Conservation (phyloP, 768 basidiomycete genomes). For the Phylloporus rhodoxanthus region DNA sequence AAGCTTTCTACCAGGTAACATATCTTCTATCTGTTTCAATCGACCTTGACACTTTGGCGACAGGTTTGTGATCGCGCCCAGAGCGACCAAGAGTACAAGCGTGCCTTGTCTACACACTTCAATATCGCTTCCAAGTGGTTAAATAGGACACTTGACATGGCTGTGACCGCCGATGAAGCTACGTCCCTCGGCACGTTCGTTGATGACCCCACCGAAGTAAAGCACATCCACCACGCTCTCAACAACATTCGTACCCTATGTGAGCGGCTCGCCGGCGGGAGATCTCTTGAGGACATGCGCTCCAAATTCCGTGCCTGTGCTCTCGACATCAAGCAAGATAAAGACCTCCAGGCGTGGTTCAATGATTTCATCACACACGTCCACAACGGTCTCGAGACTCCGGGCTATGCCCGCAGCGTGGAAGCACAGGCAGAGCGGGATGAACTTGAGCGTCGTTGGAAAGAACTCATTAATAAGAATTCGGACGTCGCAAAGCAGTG, state of each 20-base stretch:
- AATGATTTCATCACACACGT: slow-evolving; percentile 47
- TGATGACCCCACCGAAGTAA: slow-evolving; percentile 55
- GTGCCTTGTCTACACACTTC: slow-evolving; percentile 54
- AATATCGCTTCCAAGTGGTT: slow-evolving; percentile 53
- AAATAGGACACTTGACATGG: slow-evolving; percentile 44
- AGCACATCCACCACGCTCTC: slow-evolving; percentile 54
- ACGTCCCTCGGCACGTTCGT: slow-evolving; percentile 52
- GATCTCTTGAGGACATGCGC: slow-evolving; percentile 46
- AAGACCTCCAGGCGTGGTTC: slow-evolving; percentile 48
- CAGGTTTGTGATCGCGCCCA: slow-evolving; percentile 65
- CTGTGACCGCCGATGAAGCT: slow-evolving; percentile 37
- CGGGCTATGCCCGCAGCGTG: slow-evolving; percentile 49
- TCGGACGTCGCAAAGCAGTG: slow-evolving; percentile 42
- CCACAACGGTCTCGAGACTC: slow-evolving; percentile 42
- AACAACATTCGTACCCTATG: slow-evolving; percentile 34
- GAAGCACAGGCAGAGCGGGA: slow-evolving; percentile 37
- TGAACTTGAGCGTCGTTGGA: slow-evolving; percentile 48
- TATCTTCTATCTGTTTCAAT: too few relatives aligned
- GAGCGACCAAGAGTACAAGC: slow-evolving; percentile 52
- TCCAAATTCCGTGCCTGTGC: slow-evolving; percentile 38
- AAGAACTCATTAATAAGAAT: slow-evolving; percentile 40
- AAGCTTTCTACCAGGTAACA: slow-evolving; percentile 47
- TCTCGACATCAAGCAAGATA: slow-evolving; percentile 47
- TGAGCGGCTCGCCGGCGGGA: slow-evolving; percentile 48
- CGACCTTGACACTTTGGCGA: background rate